Conservation (phyloP, 208 protist genomes). For the Phytomonas sp. region DNA sequence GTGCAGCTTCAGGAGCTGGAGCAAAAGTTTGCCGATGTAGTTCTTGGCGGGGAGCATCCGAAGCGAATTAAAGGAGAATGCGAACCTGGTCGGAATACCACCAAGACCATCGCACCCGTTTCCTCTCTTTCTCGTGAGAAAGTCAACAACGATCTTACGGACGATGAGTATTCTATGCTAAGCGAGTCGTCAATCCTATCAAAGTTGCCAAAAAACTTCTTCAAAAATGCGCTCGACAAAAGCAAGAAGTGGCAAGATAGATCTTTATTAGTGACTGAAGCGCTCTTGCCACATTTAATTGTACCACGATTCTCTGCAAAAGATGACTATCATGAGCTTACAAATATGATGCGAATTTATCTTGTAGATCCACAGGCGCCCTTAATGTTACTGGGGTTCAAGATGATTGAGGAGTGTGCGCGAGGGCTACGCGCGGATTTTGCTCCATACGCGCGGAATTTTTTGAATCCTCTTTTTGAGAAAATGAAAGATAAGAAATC, state of each 20-base stretch:
- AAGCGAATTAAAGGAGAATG: constrained; percentile 18
- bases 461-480: constrained; percentile 59
- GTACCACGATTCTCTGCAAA: constrained; percentile 49
- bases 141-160: background rate
- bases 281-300: constrained; percentile 49
- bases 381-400: constrained; percentile 76
- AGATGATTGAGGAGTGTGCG: constrained; percentile 77
- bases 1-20: constrained; percentile 82
- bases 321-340: constrained; percentile 86
- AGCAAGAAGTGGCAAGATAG: constrained; percentile 66
- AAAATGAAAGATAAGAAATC: constrained; percentile 90
- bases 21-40: constrained; percentile 47
- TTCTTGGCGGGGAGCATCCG: constrained; percentile 20
- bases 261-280: constrained; percentile 52
- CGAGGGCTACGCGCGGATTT: constrained; percentile 50
- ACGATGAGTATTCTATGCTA: background rate
- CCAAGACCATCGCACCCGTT: constrained; percentile 4
- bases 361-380: constrained; percentile 77
- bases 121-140: background rate
- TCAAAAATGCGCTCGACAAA: constrained; percentile 59
- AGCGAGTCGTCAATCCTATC: constrained; percentile 21
- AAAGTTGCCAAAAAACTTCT: constrained; percentile 72
- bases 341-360: constrained; percentile 54
- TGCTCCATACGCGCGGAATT: constrained; percentile 35
- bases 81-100: too few relatives aligned